A percentile compares a stretch with the other conserved stretches of the same genome.
Evolutionary conservation across 441 rosid species (phyloP).

Genomic region (Raphanus hybrid): DNA sequence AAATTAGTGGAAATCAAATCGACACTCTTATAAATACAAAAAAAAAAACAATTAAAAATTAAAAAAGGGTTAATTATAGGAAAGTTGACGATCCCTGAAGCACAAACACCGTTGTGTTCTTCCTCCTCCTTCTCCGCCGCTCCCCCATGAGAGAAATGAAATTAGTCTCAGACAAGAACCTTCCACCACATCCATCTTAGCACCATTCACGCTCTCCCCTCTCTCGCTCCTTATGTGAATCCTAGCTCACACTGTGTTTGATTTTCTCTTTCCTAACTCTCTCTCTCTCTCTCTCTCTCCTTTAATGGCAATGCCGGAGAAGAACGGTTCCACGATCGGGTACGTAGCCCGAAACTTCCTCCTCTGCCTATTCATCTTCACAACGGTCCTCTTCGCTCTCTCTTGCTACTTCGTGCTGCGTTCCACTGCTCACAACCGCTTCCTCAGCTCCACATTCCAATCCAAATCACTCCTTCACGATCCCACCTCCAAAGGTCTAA

Average conservation of each 20-base stretch:
- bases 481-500: neutral
- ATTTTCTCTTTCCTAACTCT: neutral
- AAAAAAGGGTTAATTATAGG: slow-evolving; percentile 11
- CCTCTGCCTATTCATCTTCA: slow-evolving; percentile 54
- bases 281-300: neutral
- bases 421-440: slow-evolving; percentile 55
- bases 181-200: slow-evolving; percentile 21
- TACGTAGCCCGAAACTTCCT: slow-evolving; percentile 54
- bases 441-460: slow-evolving; percentile 47
- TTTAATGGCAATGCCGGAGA: slow-evolving; percentile 60
- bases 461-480: slow-evolving; percentile 34
- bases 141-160: slow-evolving; percentile 21
- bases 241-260: neutral
- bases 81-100: slow-evolving; percentile 15
- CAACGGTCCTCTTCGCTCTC: slow-evolving; percentile 57
- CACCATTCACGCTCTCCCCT: neutral
- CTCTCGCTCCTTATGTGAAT: neutral
- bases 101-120: slow-evolving; percentile 3
- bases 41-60: neutral
- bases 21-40: neutral
- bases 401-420: slow-evolving; percentile 83
- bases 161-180: slow-evolving; percentile 9
- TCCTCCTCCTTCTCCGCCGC: slow-evolving; percentile 43
- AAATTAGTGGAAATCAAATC: neutral
- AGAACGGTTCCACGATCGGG: slow-evolving; percentile 50